These are phyloP conservation scores for Chaetoceros tenuissimus DNA, from an alignment of 108 stramenopile species.

Conservation along the genomic window DNA sequence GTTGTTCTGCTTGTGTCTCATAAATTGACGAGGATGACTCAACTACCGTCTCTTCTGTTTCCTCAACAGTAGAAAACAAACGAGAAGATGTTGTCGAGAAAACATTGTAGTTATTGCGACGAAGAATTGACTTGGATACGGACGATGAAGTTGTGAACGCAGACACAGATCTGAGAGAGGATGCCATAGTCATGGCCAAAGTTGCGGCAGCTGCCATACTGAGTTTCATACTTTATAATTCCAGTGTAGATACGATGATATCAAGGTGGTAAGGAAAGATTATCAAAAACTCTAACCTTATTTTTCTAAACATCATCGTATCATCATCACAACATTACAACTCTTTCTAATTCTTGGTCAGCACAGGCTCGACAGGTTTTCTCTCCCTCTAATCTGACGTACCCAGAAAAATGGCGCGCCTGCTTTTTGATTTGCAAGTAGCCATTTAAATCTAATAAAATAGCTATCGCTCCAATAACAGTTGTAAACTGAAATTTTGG, in stretches of 20 bases:
- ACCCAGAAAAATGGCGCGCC: too few species aligned
- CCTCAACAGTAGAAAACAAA: neutral
- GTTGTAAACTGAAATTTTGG: too few species aligned
- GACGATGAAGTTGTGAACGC: constrained; percentile 43
- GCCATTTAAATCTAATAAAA: too few species aligned
- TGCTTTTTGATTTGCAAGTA: too few species aligned
- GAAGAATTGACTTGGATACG: neutral
- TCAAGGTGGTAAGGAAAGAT: too few species aligned
- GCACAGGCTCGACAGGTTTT: too few species aligned
- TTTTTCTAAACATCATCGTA: too few species aligned
- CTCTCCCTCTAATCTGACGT: too few species aligned
- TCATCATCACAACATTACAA: too few species aligned
- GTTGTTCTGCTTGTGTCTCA: constrained; percentile 33
- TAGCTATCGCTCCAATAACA: too few species aligned
- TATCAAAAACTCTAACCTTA: too few species aligned
- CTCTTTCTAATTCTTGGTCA: too few species aligned
- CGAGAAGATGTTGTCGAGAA: neutral
- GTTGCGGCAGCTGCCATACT: neutral
- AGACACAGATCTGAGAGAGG: neutral
- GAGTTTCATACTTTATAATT: neutral
- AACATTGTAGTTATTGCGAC: neutral
- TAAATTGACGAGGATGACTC: constrained; percentile 35
- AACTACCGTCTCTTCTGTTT: neutral
- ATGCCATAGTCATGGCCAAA: neutral
- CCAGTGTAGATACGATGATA: neutral